These are phyloP conservation scores for Saturnispora sanitii DNA, from an alignment of 805 yeast species.

Conservation along the genomic window DNA sequence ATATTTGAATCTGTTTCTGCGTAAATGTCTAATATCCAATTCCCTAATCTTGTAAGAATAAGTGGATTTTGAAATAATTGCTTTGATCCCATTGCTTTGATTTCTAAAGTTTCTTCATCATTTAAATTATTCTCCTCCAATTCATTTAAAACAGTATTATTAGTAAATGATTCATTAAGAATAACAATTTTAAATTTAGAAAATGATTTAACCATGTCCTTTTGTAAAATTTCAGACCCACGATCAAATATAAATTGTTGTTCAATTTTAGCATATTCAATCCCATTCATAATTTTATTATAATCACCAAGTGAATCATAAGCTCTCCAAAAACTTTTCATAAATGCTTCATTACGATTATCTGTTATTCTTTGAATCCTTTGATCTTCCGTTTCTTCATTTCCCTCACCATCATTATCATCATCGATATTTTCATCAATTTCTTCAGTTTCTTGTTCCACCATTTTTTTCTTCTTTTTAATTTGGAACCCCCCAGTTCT, in stretches of 20 bases:
- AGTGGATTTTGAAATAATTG: constrained; percentile 76
- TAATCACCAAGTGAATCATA: constrained; percentile 44
- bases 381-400: constrained; percentile 23
- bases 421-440: background rate
- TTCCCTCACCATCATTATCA: constrained; percentile 20
- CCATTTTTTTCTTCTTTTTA: constrained; percentile 8
- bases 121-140: constrained; percentile 10
- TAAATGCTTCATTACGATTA: constrained; percentile 26
- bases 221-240: constrained; percentile 83
- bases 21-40: constrained; percentile 85
- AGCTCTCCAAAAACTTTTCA: constrained; percentile 44
- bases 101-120: constrained; percentile 24
- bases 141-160: constrained; percentile 15
- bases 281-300: constrained; percentile 54
- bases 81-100: constrained; percentile 38
- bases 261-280: constrained; percentile 72
- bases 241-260: constrained; percentile 80
- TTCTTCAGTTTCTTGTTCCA: background rate
- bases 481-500: constrained; percentile 19
- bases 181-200: constrained; percentile 79
- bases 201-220: constrained; percentile 67
- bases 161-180: constrained; percentile 53
- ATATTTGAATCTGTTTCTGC: constrained; percentile 64
- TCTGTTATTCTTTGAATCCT: constrained; percentile 20
- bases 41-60: constrained; percentile 72